Base-by-base conservation (phyloP, 1,139 yeast species). In the Pneumocystis carinii region DNA sequence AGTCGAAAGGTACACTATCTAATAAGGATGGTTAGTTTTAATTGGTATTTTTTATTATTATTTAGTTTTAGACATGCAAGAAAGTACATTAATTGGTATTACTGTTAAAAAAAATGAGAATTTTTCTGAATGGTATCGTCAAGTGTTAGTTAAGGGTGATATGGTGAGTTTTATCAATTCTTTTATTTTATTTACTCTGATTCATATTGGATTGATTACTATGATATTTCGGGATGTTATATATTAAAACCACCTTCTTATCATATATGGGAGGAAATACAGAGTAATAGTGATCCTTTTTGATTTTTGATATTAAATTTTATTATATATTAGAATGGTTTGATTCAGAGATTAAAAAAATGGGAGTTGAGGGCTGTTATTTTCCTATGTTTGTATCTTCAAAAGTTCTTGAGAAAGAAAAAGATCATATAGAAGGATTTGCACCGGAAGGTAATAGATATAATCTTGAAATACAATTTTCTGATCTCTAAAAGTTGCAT, bases 361-460 rank as follows among this genome's bases (percentile, higher is more conserved):
- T 92, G 73, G 98, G 97, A 67, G 98, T 94, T 66, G 84, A 86
- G 72, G 92, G 92, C 76, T 86, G 97, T 36, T 92, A 92, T 75
- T 94, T 94, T 86, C 99, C 99, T 69, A 88, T 94, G 96, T 94
- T 94, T 73, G 98, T 94, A 61, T 90, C 97, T 12, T 81, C 89
- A 63, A 82, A 84, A 70, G 98, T 92, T 41, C 80, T 94, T 72
- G 97, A 92, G 77, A 89, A 86, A 78, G 99, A 94, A 79, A 94
- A 94, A 78, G 99, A 94, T 75, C 99, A 94, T 74, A 85, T 94
- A 71, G 98, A 94, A 77, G 99, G 99, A 55, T 94, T 94, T 75
- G 98, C 99, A 62, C 98, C 99, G 38, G 99, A 94, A 77, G 55
- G 55, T 48, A 24, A 48, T 48, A 24, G 29, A 48, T 48, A 48